Conservation (phyloP, 2,329 filamentous ascomycete species). For the Cadophora sp. region DNA sequence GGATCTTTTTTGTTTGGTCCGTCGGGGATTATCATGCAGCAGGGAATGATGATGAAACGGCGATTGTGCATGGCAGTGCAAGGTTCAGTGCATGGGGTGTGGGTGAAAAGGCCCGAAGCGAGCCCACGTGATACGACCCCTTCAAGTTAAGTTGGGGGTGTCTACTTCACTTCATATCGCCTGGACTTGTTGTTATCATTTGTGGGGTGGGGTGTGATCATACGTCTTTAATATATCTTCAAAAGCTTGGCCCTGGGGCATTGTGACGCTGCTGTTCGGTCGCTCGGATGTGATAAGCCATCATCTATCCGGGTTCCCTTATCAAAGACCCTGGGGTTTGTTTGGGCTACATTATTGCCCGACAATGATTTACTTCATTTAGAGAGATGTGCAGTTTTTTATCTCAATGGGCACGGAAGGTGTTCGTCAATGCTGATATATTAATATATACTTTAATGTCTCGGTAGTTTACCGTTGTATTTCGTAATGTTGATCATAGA, state of each 20-base stretch:
- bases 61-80: slow-evolving; percentile 10
- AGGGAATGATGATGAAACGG: slow-evolving; percentile 9
- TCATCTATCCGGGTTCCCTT: too few species aligned
- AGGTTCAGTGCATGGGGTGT: not conserved
- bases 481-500: not conserved
- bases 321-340: not conserved
- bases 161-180: not conserved
- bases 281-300: slow-evolving; percentile 14
- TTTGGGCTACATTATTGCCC: not conserved
- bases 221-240: slow-evolving; percentile 6
- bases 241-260: not conserved
- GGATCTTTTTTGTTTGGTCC: slow-evolving; percentile 3
- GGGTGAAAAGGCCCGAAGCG: slow-evolving; percentile 9
- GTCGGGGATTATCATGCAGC: not conserved
- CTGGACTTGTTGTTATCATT: not conserved
- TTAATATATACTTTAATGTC: not conserved
- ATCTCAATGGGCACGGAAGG: not conserved
- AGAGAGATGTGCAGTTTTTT: not conserved
- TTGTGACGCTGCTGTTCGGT: not conserved
- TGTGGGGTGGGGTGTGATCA: slow-evolving; percentile 5
- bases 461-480: not conserved
- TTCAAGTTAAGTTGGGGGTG: not conserved
- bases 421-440: not conserved
- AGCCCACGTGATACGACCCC: not conserved
- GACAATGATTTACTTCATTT: not conserved